Base-by-base conservation (phyloP, 1,284 basidiomycete species). In the Moniliophthora roreri region DNA sequence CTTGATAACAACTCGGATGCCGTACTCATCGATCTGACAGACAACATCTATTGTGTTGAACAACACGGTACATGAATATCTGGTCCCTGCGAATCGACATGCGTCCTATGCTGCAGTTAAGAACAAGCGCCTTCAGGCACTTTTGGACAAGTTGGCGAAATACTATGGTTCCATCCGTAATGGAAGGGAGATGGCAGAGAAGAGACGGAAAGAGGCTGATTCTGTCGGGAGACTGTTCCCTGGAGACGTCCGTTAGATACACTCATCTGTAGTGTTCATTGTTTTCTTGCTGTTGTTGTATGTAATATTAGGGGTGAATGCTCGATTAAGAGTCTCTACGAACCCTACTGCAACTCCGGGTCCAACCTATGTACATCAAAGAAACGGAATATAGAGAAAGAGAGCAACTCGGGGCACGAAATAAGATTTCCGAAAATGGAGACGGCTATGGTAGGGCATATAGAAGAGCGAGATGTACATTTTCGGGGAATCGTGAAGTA, bases 111-210 rank as follows among this genome's bases (percentile, higher is more conserved):
- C 75, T n/a, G 73, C 74, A 44, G 82, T 96, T 54, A 87, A 85
- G 62, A 85, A 88, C 4, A 87, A 85, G 60, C 78, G 81, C 46
- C 73, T 97, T n/a, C 85, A 90, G 49, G 74, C 84, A 7, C 75
- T 95, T 24, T 75, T 96, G 11, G 84, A 91, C 61, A 96, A 96
- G 69, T 76, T 96, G 37, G 84, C 85, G 1, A 83, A 78, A 57
- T 88, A 79, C 61, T 85, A 87, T 0, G 68, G 79, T 1, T 78
- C 78, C 2, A 84, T 85, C 59, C 78, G 85, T 50, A 85, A 90
- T 57, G 62, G 78, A 15, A 76, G 81, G 58, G 87, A 88, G 65
- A 72, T 74, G 59, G 88, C 81, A 6, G 87, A 93, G 63, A 81
- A 76, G 62, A 79, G 91, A 50, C 77, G 87, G 59, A 87, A 80